Evolutionary conservation across 352 stramenopile species (phyloP).

Genomic region (Phytophthora sojae): DNA sequence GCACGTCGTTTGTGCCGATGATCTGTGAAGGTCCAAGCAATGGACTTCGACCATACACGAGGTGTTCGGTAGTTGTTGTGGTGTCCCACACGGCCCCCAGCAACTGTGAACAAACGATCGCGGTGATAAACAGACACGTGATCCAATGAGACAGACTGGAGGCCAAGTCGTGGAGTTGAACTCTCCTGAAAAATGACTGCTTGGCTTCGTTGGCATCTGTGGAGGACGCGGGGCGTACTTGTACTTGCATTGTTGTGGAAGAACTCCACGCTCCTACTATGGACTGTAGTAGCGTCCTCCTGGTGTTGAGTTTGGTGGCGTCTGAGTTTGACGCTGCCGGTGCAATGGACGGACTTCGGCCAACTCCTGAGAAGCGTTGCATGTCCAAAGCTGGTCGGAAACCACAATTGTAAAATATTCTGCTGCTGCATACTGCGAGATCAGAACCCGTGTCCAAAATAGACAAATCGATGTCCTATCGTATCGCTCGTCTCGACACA

Average conservation of each 20-base stretch:
- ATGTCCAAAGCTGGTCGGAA: background rate
- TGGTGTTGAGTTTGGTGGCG: background rate
- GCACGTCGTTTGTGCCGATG: constrained; percentile 15
- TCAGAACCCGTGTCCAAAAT: background rate
- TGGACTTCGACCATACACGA: constrained; percentile 10
- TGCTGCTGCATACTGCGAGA: background rate
- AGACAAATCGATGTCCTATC: background rate
- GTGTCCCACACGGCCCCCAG: constrained; percentile 11
- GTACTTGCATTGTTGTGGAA: background rate
- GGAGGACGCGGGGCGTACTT: background rate
- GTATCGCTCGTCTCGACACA: no score
- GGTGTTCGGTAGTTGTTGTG: background rate
- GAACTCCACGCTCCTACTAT: background rate
- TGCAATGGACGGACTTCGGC: background rate
- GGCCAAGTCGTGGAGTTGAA: background rate
- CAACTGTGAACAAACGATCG: constrained; percentile 17
- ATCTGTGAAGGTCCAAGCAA: constrained; percentile 10
- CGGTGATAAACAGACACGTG: constrained; percentile 15
- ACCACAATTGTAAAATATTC: background rate
- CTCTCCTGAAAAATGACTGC: background rate
- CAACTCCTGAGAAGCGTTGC: background rate
- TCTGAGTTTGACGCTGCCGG: background rate
- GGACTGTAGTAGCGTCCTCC: background rate
- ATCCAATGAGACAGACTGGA: constrained; percentile 15
- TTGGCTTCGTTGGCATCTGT: background rate